Evolutionary conservation across 345 rosid species (phyloP).

Genomic region (Eucalyptus caleyi): DNA sequence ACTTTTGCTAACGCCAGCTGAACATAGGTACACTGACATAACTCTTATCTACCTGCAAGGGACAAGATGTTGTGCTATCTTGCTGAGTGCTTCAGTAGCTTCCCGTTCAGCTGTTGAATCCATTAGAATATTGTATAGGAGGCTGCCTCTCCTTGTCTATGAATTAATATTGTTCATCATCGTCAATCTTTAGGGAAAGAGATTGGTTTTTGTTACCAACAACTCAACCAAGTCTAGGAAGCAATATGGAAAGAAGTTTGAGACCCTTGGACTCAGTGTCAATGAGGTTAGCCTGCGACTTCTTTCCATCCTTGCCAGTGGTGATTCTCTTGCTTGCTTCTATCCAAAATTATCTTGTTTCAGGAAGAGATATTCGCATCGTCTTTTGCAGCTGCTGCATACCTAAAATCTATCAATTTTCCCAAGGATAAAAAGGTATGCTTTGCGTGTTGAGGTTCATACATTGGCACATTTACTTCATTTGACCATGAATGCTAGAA

Average conservation of each 20-base stretch:
- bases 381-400: conserved; percentile 95
- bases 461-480: neutral
- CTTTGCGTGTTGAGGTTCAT: neutral
- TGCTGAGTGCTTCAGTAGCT: neutral
- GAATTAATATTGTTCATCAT: neutral
- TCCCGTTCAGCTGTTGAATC: neutral
- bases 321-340: neutral
- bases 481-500: neutral
- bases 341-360: neutral
- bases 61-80: neutral
- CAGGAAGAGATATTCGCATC: conserved; percentile 98
- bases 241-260: conserved; percentile 93
- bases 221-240: conserved; percentile 96
- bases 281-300: conserved; percentile 39
- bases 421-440: conserved; percentile 87
- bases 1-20: neutral
- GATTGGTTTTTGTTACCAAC: conserved; percentile 90
- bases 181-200: conserved; percentile 54
- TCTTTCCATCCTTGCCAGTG: neutral
- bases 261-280: conserved; percentile 77
- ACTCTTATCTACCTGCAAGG: neutral
- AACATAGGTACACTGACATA: neutral
- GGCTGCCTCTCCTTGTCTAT: neutral
- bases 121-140: neutral
- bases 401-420: conserved; percentile 76